A percentile compares a stretch with the other conserved stretches of the same genome.
Conservation (phyloP, 2,329 filamentous ascomycete genomes). For the Thielaviopsis euricoi region DNA sequence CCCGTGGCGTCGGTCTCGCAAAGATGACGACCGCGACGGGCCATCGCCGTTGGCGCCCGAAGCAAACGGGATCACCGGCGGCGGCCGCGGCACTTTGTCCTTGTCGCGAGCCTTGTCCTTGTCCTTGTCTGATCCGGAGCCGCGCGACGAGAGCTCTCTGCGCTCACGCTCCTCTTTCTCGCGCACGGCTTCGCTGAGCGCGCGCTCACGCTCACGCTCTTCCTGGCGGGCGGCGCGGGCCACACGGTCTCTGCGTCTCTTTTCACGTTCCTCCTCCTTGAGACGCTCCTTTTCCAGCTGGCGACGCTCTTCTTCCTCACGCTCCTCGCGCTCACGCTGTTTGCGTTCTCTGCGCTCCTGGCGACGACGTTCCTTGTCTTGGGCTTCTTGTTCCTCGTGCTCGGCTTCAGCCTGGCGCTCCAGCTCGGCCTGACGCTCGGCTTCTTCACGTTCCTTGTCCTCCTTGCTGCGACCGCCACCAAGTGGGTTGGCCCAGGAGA, state of each 20-base stretch:
- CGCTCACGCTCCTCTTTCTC: conserved; percentile 44
- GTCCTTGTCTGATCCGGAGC: conserved; percentile 18
- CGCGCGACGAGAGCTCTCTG: conserved; percentile 12
- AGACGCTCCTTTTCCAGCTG: conserved; percentile 1
- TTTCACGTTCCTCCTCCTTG: conserved; percentile 9
- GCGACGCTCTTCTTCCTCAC: conserved; percentile 29
- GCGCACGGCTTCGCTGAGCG: background rate
- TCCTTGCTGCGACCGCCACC: conserved; percentile 17
- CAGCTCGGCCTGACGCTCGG: conserved; percentile 30
- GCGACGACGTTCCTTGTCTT: conserved; percentile 35
- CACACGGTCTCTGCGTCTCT: conserved; percentile 1
- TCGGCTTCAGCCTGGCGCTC: conserved; percentile 12
- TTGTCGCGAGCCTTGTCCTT: conserved; percentile 20
- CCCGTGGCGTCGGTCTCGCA: conserved; percentile 44
- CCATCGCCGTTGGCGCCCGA: conserved; percentile 19
- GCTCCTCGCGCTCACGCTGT: conserved; percentile 1
- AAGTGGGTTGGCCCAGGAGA: conserved; percentile 28
- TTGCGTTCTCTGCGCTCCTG: conserved; percentile 15
- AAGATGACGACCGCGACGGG: conserved; percentile 52
- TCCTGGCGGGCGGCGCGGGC: conserved; percentile 2
- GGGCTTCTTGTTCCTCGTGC: conserved; percentile 34
- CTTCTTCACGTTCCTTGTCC: conserved; percentile 33
- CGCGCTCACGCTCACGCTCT: conserved; percentile 6
- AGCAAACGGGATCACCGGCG: conserved; percentile 36
- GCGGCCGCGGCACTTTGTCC: conserved; percentile 33